Conservation (phyloP, 2,329 filamentous ascomycete genomes). For the Fusarium sublunatum region DNA sequence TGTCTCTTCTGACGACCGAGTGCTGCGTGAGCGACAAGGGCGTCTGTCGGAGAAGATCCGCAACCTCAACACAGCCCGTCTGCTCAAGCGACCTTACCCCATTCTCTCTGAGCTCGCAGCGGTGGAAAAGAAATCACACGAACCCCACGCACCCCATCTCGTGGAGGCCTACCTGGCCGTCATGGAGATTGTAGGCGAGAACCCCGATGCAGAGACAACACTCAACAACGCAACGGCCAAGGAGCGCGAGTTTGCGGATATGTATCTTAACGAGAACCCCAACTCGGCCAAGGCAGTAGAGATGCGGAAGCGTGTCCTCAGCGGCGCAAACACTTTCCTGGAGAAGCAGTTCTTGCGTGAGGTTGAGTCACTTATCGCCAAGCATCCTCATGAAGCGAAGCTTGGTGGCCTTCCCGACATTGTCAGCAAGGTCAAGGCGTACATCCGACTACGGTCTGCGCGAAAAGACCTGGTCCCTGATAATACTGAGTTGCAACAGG, state of each 20-base stretch:
- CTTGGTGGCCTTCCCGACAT: constrained; percentile 89
- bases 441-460: constrained; percentile 81
- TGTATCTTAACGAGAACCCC: constrained; percentile 80
- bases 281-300: constrained; percentile 72
- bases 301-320: constrained; percentile 82
- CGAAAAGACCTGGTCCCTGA: constrained; percentile 88
- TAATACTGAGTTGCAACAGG: constrained; percentile 81
- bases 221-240: constrained; percentile 73
- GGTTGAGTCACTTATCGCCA: constrained; percentile 80
- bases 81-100: constrained; percentile 74
- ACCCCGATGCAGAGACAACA: constrained; percentile 67
- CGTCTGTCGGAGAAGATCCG: constrained; percentile 84
- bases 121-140: constrained; percentile 76
- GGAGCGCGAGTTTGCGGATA: constrained; percentile 79
- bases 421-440: constrained; percentile 91
- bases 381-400: constrained; percentile 88
- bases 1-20: constrained; percentile 73
- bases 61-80: constrained; percentile 78
- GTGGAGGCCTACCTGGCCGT: constrained; percentile 86
- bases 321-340: constrained; percentile 81
- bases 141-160: constrained; percentile 78
- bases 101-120: constrained; percentile 80
- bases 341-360: constrained; percentile 84
- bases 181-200: constrained; percentile 81
- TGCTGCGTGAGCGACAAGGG: constrained; percentile 84